A percentile compares a stretch with the other conserved stretches of the same genome.
Evolutionary conservation across 2,329 filamentous ascomycete genomes (phyloP).

Genomic region (Huntiella moniliformis): DNA sequence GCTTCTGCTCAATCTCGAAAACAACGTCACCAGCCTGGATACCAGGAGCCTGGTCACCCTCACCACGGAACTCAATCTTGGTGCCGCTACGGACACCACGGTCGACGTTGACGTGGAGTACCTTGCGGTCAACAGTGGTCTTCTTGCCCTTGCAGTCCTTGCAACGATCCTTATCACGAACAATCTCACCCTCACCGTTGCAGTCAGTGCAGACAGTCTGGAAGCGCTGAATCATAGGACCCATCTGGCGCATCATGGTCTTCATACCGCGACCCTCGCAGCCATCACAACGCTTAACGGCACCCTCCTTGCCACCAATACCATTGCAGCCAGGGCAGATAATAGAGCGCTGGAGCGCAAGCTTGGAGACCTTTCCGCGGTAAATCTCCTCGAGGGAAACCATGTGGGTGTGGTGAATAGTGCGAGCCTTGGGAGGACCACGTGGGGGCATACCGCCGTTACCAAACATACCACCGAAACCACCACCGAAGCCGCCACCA

Average conservation of each 20-base stretch:
- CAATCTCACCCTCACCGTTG: conserved; percentile 89
- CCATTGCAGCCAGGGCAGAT: conserved; percentile 92
- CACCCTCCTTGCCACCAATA: conserved; percentile 87
- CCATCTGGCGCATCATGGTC: conserved; percentile 99
- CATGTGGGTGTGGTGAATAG: conserved; percentile 96
- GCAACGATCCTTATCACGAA: conserved; percentile 94
- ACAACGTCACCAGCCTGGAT: conserved; percentile 89
- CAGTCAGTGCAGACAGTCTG: conserved; percentile 98
- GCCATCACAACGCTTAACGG: conserved; percentile 79
- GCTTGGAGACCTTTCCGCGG: conserved; percentile 91
- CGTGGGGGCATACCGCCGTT: conserved; percentile 65
- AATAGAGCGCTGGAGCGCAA: conserved; percentile 90
- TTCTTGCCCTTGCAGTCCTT: conserved; percentile 96
- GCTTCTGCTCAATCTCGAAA: conserved; percentile 98
- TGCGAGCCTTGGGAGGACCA: conserved; percentile 74
- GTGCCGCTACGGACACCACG: conserved; percentile 82
- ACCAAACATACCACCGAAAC: conserved; percentile 37
- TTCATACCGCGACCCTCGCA: conserved; percentile 96
- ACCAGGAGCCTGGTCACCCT: conserved; percentile 89
- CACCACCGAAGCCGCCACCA: conserved; percentile 49
- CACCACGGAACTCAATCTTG: conserved; percentile 91
- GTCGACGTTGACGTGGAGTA: conserved; percentile 94
- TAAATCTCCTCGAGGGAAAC: conserved; percentile 96
- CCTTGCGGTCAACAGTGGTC: conserved; percentile 92
- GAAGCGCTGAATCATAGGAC: conserved; percentile 99